Evolutionary conservation across 192 early-diverging fungal species (phyloP), one percentile per base, ranked within the genome.

Genomic region (Thoreauomyces humboldtii): DNA sequence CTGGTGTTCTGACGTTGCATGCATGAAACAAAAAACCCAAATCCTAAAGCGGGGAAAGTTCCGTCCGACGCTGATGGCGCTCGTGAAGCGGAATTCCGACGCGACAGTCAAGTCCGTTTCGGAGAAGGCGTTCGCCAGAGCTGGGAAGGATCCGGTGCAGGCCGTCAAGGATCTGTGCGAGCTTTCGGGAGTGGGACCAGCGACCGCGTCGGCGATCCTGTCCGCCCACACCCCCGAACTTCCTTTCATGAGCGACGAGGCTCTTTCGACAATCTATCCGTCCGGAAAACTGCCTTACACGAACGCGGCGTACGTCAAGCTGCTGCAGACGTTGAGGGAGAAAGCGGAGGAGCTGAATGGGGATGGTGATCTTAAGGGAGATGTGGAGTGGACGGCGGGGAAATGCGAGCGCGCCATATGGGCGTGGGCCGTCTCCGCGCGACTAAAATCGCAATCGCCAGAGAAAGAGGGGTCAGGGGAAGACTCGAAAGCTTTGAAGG

Each of bases 231-330:
- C 32, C 34, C 53, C 52, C 6, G 19, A 15, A 19, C 25, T 66
- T 7, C 64, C 64, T 6, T 66, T 66, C 31, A 66, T 66, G 64
- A 58, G 54, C n/a, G 64, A 66, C 42, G 64, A 66, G 45, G 17
- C 48, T 7, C 62, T 64, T 9, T 15, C 32, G 9, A 37, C 35
- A 2, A n/a, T 64, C 6, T 53, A 37, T 24, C 46, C 46, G 25
- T 6, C 41, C 1, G 11, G 6, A 31, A 50, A 64, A 41, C 4
- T 61, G 15, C 42, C 59, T 12, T 64, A 64, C 46, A 64, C 62
- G 24, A n/a, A 12, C n/a, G 6, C 46, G 28, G 62, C 62, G 62
- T 64, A 54, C 51, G 32, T 37, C 24, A 41, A 17, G 9, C 37
- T 64, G 28, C 27, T 64, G 32, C 22, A 4, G 17, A 35, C 14